These are phyloP conservation scores for Boletus vinaceobasis DNA, from an alignment of 768 basidiomycete species.

Conservation along the genomic window DNA sequence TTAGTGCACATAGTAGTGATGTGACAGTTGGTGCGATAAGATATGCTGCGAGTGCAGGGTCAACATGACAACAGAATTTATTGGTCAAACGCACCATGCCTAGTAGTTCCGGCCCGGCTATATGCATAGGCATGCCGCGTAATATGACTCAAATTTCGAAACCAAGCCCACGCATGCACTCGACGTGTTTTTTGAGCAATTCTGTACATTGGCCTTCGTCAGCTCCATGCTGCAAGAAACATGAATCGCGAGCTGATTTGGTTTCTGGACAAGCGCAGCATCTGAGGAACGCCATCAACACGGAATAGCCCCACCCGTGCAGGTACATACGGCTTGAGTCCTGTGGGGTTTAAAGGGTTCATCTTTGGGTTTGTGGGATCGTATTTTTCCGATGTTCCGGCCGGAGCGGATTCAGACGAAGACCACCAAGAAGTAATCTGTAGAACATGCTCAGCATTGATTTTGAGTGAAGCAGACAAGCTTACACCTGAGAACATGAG, in stretches of 20 bases:
- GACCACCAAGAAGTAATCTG: constrained; percentile 61
- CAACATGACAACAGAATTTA: neutral
- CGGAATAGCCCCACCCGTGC: neutral
- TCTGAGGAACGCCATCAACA: constrained; percentile 39
- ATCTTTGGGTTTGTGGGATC: constrained; percentile 73
- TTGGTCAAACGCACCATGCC: neutral
- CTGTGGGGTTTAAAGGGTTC: constrained; percentile 90
- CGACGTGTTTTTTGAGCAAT: constrained; percentile 73
- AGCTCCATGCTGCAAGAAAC: constrained; percentile 72
- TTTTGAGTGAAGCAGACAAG: neutral
- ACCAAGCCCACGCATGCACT: constrained; percentile 88
- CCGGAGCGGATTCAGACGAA: constrained; percentile 29
- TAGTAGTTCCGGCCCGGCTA: neutral
- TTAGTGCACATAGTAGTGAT: neutral
- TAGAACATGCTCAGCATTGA: neutral
- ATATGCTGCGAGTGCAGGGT: neutral
- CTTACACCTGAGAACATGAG: constrained; percentile 46
- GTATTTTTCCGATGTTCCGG: constrained; percentile 41
- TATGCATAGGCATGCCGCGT: neutral
- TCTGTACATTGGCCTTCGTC: constrained; percentile 79
- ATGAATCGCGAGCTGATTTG: constrained; percentile 89
- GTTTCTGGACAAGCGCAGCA: constrained; percentile 97
- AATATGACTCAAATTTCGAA: constrained; percentile 69
- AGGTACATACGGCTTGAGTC: constrained; percentile 84
- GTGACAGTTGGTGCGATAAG: neutral